Evolutionary conservation across 2,329 filamentous ascomycete genomes (phyloP), one percentile per base, ranked within the genome.

Genomic region (Fusarium sterilihyphosum): DNA sequence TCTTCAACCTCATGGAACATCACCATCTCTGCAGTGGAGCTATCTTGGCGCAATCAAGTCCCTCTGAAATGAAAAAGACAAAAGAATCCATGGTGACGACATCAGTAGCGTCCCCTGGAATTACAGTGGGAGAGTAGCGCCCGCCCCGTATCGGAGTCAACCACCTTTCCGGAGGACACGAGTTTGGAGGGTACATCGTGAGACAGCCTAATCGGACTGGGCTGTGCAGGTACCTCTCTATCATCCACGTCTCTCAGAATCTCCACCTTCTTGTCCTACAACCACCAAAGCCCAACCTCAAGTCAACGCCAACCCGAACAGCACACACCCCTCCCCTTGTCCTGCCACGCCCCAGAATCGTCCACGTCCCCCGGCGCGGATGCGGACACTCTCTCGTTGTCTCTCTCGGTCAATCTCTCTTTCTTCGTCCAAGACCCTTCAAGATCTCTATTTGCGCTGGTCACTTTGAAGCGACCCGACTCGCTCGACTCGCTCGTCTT

Each of bases 321-420:
- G 58, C 69, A 49, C 74, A 74, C 73, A 33, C 73, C 73, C 71
- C 75, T 69, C 77, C 73, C 73, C 74, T 74, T 64, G 69, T 71
- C 71, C 68, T 76, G 61, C 67, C 76, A 77, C 76, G 61, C 74
- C 76, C 75, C 72, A 62, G 75, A 68, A 58, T 76, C 73, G 70
- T 76, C 75, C 76, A 78, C 77, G 71, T 78, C 73, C 73, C 70
- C 70, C 61, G 61, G 71, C 67, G 68, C 73, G 69, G 70, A 78
- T 78, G 74, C 76, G 75, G 77, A 78, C 66, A 65, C 67, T 71
- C 53, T 56, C 64, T 68, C 52, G 58, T 71, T 44, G 46, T 73
- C 71, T 76, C 68, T 77, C 65, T 75, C 61, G 60, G 67, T 56
- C 67, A 60, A 71, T 74, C 67, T 73, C 67, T 73, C 74, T 74